Base-by-base conservation (phyloP, 805 yeast species). In the Metschnikowia drakensbergensis region DNA sequence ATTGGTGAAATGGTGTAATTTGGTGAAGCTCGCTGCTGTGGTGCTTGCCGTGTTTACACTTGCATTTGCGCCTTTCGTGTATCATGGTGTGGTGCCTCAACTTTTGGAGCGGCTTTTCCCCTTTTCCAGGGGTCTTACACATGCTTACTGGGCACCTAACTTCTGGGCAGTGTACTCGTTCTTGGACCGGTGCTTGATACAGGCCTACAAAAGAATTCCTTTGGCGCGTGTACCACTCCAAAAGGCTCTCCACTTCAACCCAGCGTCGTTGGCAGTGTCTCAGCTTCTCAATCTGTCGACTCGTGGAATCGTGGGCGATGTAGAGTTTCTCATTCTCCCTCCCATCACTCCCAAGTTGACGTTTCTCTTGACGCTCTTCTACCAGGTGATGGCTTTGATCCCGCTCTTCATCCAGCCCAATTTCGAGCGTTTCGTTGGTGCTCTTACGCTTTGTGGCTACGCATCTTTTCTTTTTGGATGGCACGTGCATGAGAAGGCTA, bases 141-240 rank as follows among this genome's bases (percentile, higher is more conserved):
- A 94, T 67, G 97, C 98, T 0, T 94, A 94, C 68, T 94, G 99
- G 98, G 98, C 99, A 1, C 98, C 99, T 11, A 94, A 94, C 60
- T 72, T 90, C 41, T 94, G 99, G 99, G 97, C 99, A 0, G 58
- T 92, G 7, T 94, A 94, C 66, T 87, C 97, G 1, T 85, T 88
- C 54, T 51, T 76, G 10, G 99, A 94, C 66, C 75, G 96, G 49
- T 60, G 84, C 0, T 71, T 90, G 49, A 75, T 85, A 13, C 74
- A 75, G 46, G 49, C 76, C 3, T 71, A 72, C 53, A 59, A 63
- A 33, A 59, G 58, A 25, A 49, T 71, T n/a, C 74, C 77, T 1
- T 45, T 70, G 29, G 33, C 66, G 3, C 64, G 62, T 29, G 52
- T 54, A 9, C 61, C 68, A 3, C 61, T 73, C 29, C 60, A 61